phyloP scores from a whole-genome alignment of 208 protist species.

The Tritrichomonas foetus region DNA sequence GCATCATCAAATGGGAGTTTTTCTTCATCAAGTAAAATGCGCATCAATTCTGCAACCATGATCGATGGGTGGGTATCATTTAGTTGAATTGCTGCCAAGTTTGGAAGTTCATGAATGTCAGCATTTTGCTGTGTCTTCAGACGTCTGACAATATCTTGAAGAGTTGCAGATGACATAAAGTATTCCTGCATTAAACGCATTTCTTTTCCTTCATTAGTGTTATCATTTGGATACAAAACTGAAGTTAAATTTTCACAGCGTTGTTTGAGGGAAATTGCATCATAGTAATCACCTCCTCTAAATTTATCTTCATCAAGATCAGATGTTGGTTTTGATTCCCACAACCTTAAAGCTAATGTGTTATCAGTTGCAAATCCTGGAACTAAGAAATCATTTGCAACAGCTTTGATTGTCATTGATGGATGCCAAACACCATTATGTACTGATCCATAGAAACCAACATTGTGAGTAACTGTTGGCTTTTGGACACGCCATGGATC shows the following conservation, averaged over 20 bases:
- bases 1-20: slow-evolving; percentile 64
- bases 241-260: background rate
- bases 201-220: no score
- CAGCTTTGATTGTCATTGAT: background rate
- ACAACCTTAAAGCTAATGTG: background rate
- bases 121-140: background rate
- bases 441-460: background rate
- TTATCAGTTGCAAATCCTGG: slow-evolving; percentile 20
- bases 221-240: slow-evolving; percentile 33
- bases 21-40: slow-evolving; percentile 65
- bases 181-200: slow-evolving; percentile 69
- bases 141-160: slow-evolving; percentile 50
- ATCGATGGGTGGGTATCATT: slow-evolving; percentile 78
- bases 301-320: slow-evolving; percentile 34
- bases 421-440: slow-evolving; percentile 4
- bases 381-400: background rate
- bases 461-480: background rate
- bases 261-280: background rate
- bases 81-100: slow-evolving; percentile 65
- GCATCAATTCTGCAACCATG: slow-evolving; percentile 68
- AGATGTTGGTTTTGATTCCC: background rate
- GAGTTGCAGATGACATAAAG: slow-evolving; percentile 50
- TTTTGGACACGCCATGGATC: slow-evolving; percentile 53
- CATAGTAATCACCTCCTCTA: background rate
- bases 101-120: background rate